Evolutionary conservation across 1,139 yeast species (phyloP), one percentile per base, ranked within the genome.

Genomic region (Saccharomycopsis phalli): DNA sequence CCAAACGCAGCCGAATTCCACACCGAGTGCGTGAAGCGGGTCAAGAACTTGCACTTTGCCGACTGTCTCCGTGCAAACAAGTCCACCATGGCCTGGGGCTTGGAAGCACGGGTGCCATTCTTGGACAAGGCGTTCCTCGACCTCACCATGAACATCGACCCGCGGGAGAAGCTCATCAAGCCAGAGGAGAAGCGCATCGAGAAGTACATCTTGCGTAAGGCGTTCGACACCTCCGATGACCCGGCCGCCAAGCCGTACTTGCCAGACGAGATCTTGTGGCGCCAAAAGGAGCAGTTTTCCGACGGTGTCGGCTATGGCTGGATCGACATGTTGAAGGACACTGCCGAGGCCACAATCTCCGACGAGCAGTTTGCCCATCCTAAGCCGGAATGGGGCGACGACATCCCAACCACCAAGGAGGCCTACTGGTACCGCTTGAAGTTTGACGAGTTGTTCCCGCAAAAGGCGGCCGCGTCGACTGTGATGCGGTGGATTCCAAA

Each of bases 41-140:
- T 91, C 54, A 86, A 91, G 73, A 88, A 91, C 88, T 73, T 91
- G 65, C 96, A 91, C 65, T 79, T 79, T 55, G 88, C 98, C 49
- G 98, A 91, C 68, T 88, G 97, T 69, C 71, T 91, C 60, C 81
- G 99, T 65, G 99, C 99, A 52, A 91, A 91, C 84, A 91, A 91
- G 69, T 88, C 97, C 27, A 91, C 99, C 49, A 84, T 91, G 96
- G 98, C 99, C 31, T 91, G 99, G 99, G 99, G 99, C 62, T 75
- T 91, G 52, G 99, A 91, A 69, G 98, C 98, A 47, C 83, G 99
- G 68, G 98, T 91, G 54, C 99, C 99, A 51, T 91, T 91, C 81
- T 75, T 91, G 66, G 99, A 91, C 65, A 84, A 79, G 68, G 74
- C 80, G 59, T 91, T 91, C 74, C 71, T 91, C 63, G 87, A 88